These are phyloP conservation scores for Tricholoma flavovirens DNA, from an alignment of 768 basidiomycete species.

Conservation along the genomic window DNA sequence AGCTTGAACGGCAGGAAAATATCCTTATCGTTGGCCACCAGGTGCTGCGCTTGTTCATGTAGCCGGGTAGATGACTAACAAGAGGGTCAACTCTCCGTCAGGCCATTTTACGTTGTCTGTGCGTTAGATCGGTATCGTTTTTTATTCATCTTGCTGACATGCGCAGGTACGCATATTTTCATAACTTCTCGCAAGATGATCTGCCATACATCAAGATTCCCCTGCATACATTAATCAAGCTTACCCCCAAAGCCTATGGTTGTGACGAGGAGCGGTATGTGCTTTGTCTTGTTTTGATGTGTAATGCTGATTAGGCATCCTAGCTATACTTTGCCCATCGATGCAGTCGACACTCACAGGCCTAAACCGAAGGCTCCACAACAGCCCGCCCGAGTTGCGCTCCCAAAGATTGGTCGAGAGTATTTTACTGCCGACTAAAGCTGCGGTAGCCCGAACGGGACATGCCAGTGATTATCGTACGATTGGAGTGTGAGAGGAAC, in stretches of 20 bases:
- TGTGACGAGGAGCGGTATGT: conserved; percentile 91
- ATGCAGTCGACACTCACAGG: conserved; percentile 92
- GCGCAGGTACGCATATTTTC: conserved; percentile 92
- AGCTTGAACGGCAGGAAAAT: conserved; percentile 96
- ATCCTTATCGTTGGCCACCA: conserved; percentile 97
- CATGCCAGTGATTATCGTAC: too few species aligned
- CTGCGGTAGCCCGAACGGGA: too few species aligned
- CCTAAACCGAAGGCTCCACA: conserved; percentile 45
- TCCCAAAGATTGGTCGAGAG: conserved; percentile 33
- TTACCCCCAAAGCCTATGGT: conserved; percentile 97
- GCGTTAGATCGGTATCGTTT: conserved; percentile 21
- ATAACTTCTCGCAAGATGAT: conserved; percentile 85
- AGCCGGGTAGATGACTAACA: conserved; percentile 2
- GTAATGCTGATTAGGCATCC: not conserved
- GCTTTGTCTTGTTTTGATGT: not conserved
- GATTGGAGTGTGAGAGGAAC: too few species aligned
- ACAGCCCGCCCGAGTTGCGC: conserved; percentile 27
- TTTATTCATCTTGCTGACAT: conserved; percentile 10
- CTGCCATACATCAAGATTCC: conserved; percentile 98
- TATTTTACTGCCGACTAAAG: conserved; percentile 29
- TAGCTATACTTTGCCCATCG: conserved; percentile 86
- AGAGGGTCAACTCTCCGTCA: conserved; percentile 19
- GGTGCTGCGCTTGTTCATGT: conserved; percentile 26
- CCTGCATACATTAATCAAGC: conserved; percentile 94
- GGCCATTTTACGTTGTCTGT: conserved; percentile 79